Percentiles rank a stretch among this genome's conserved stretches.
These are phyloP conservation scores for Pseudopediastrum boryanum DNA, from an alignment of 139 green algal species.

Conservation along the genomic window DNA sequence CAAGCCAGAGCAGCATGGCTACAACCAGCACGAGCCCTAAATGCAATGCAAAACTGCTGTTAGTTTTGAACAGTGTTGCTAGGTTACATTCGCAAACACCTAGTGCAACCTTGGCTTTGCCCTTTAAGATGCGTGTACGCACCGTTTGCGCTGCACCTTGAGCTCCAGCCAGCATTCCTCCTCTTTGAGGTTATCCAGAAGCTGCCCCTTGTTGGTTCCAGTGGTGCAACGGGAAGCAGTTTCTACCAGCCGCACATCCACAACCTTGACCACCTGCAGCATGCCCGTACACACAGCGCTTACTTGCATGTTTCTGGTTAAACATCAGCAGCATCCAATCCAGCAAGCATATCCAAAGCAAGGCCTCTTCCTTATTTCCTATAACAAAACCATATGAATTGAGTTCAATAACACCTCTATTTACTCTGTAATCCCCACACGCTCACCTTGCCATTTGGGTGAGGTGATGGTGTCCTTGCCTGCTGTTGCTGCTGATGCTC, in stretches of 20 bases:
- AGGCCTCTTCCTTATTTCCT: background rate
- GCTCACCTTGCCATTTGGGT: background rate
- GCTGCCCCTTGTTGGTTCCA: constrained; percentile 47
- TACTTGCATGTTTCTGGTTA: background rate
- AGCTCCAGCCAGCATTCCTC: constrained; percentile 62
- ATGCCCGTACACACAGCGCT: background rate
- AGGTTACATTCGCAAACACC: no score
- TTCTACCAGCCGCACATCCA: constrained; percentile 35
- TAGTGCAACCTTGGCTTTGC: no score
- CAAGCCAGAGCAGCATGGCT: background rate
- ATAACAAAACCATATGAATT: no score
- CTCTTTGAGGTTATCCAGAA: constrained; percentile 45
- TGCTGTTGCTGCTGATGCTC: background rate
- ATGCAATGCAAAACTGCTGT: background rate
- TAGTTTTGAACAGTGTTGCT: background rate
- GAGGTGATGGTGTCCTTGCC: no score
- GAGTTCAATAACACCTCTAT: background rate
- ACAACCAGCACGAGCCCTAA: background rate
- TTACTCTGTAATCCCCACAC: background rate
- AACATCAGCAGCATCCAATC: background rate
- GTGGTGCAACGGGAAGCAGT: constrained; percentile 14
- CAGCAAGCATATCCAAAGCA: background rate
- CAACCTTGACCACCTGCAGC: constrained; percentile 39
- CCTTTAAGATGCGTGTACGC: constrained; percentile 8
- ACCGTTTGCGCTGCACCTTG: constrained; percentile 43